These are phyloP conservation scores for Penicillium bialowiezense DNA, from an alignment of 495 filamentous ascomycete species.

Conservation along the genomic window DNA sequence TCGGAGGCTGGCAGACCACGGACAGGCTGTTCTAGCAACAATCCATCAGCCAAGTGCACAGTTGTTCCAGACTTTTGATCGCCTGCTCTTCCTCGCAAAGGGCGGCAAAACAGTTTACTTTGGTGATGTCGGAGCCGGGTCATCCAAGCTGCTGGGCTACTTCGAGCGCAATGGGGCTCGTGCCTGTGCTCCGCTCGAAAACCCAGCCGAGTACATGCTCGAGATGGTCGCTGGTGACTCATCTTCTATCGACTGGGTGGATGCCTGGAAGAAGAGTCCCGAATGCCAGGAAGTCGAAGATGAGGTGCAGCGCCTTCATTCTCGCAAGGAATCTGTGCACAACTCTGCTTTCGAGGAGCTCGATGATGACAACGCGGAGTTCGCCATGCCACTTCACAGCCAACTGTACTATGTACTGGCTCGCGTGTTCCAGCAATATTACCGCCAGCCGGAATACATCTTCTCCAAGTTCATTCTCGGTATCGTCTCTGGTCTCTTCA, in stretches of 20 bases:
- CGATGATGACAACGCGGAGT: conserved; percentile 33
- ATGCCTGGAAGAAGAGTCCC: conserved; percentile 67
- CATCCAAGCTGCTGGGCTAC: conserved; percentile 63
- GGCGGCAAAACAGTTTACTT: conserved; percentile 86
- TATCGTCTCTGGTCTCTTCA: conserved; percentile 58
- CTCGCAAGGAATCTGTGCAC: conserved; percentile 24
- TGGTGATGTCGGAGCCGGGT: conserved; percentile 77
- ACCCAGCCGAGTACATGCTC: conserved; percentile 88
- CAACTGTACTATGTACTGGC: conserved; percentile 47
- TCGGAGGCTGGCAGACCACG: conserved; percentile 75
- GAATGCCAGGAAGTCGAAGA: conserved; percentile 62
- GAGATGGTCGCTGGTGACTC: conserved; percentile 59
- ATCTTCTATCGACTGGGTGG: conserved; percentile 75
- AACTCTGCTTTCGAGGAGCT: conserved; percentile 1
- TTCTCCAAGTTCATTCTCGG: conserved; percentile 51
- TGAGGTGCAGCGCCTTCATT: conserved; percentile 64
- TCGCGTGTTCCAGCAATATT: conserved; percentile 50
- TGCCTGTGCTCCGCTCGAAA: conserved; percentile 67
- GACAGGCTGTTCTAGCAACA: conserved; percentile 85
- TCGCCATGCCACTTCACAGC: conserved; percentile 48
- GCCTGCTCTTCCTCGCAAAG: conserved; percentile 74
- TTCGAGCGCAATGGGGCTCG: conserved; percentile 72
- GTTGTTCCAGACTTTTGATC: conserved; percentile 88
- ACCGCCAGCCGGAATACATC: conserved; percentile 52
- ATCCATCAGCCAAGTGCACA: conserved; percentile 92